Evolutionary conservation across 1,284 basidiomycete genomes (phyloP).

Genomic region (Singerocomus inundabilis): DNA sequence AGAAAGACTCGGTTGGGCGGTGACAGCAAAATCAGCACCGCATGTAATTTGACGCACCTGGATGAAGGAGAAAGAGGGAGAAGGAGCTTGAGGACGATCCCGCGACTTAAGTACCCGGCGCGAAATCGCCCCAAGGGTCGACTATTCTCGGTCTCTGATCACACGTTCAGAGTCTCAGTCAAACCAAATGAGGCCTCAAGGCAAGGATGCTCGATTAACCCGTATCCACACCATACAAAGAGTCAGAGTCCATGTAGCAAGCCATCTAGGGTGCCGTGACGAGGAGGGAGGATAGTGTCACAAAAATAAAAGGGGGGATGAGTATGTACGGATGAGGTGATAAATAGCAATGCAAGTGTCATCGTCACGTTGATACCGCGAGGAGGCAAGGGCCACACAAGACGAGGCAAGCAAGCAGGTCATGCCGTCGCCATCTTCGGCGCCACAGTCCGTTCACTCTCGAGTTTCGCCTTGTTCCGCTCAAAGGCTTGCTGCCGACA

Average conservation of each 20-base stretch:
- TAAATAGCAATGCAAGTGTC: slow-evolving; percentile 32
- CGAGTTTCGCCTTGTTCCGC: slow-evolving; percentile 80
- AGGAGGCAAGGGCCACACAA: slow-evolving; percentile 4
- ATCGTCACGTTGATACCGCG: slow-evolving; percentile 26
- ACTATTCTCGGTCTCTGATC: too few relatives aligned
- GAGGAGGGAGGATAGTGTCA: slow-evolving; percentile 11
- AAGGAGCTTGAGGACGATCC: too few relatives aligned
- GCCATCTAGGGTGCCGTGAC: slow-evolving; percentile 20
- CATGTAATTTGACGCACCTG: slow-evolving; percentile 34
- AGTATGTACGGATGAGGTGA: slow-evolving; percentile 23
- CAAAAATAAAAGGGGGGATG: slow-evolving; percentile 12
- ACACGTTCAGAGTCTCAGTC: too few relatives aligned
- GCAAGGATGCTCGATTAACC: slow-evolving; percentile 21
- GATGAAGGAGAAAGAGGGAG: too few relatives aligned
- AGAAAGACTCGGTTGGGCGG: not conserved
- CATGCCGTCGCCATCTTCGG: slow-evolving; percentile 80
- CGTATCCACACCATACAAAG: slow-evolving; percentile 18
- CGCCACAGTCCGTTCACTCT: slow-evolving; percentile 82
- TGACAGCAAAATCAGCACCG: not conserved
- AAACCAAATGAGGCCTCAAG: too few relatives aligned
- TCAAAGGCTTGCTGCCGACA: slow-evolving; percentile 84
- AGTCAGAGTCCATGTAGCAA: slow-evolving; percentile 14
- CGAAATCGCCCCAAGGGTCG: too few relatives aligned
- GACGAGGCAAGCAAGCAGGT: slow-evolving; percentile 20
- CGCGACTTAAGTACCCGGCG: too few relatives aligned